Base-by-base conservation (phyloP, 1,284 basidiomycete species). In the Phylloporus gajari region DNA sequence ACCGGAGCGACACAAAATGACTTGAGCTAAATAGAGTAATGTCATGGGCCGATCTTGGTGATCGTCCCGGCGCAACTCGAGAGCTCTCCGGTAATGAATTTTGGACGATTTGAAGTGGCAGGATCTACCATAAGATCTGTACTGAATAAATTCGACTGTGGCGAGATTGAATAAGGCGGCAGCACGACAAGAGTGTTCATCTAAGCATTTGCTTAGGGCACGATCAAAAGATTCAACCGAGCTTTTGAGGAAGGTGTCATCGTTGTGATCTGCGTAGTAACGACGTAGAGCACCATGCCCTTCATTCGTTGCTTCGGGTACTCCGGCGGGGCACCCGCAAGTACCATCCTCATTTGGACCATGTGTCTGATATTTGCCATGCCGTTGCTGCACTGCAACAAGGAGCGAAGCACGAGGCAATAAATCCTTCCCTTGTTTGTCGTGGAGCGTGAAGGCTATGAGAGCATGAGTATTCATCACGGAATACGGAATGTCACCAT, bases 41-140 rank as follows among this genome's bases (percentile, higher is more conserved):
- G 58, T 59, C 58, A 59, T 59, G 23, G 58, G 58, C 11, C 58
- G 58, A 59, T 59, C 58, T 35, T 23, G 58, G 58, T 59, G 58
- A 59, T 35, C 58, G 5, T 13, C 58, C 21, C 11, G 32, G 21
- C 32, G 58, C 11, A 35, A 13, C 7, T 59, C 21, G 32, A 59
- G 58, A 35, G 58, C 58, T 32, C 35, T 9, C 58, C 15, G 58
- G 32, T 59, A 59, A 35, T 35, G 30, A 23, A 8, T 9, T 35
- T 6, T 12, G 23, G 58, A 59, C 19, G 9, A 0, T 5, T 59
- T 30, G 9, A 59, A 59, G 32, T 38, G 5, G 19, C 19, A 9
- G 11, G 1, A 25, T 21, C 1, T 32, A 23, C 58, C 58, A 35
- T 25, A 21, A 59, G 32, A 23, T 59, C 58, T 30, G 58, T 59